phyloP scores from a whole-genome alignment of 169 alveolate species.

The Plasmodium coatneyi region DNA sequence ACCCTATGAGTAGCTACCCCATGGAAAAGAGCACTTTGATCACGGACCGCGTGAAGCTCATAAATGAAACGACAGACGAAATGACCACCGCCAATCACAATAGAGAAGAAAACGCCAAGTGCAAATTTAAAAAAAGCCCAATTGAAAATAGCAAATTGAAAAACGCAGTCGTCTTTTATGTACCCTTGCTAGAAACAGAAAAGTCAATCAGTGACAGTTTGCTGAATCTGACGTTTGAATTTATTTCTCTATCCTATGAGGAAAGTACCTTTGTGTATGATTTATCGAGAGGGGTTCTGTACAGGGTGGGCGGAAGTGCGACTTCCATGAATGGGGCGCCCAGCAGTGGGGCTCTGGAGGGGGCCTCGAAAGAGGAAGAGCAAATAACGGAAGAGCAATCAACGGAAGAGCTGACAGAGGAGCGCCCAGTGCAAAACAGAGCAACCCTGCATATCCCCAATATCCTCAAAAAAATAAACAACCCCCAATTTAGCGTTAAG shows the following conservation, averaged over 20 bases:
- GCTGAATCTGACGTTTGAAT: constrained; percentile 7
- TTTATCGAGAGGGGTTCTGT: constrained; percentile 22
- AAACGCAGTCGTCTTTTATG: constrained; percentile 62
- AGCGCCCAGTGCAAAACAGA: not conserved
- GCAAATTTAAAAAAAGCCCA: not conserved
- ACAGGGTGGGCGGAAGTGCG: not conserved
- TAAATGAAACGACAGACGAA: not conserved
- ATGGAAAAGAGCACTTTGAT: not conserved
- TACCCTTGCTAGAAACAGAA: constrained; percentile 61
- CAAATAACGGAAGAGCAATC: no score
- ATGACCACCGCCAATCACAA: not conserved
- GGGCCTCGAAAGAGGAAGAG: not conserved
- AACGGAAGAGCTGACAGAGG: not conserved
- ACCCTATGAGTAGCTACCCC: not conserved
- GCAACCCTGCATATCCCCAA: not conserved
- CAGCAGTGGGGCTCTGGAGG: not conserved
- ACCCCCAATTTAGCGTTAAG: constrained; percentile 5
- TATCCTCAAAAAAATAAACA: constrained; percentile 11
- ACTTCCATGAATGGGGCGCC: not conserved
- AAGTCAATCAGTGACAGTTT: constrained; percentile 61
- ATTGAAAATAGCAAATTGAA: constrained; percentile 23
- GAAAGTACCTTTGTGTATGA: constrained; percentile 30
- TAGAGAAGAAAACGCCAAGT: constrained; percentile 4
- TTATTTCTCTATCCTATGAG: constrained; percentile 1
- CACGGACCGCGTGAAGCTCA: not conserved